Evolutionary conservation across 345 rosid genomes (phyloP).

Genomic region (Cochlearia excelsa): DNA sequence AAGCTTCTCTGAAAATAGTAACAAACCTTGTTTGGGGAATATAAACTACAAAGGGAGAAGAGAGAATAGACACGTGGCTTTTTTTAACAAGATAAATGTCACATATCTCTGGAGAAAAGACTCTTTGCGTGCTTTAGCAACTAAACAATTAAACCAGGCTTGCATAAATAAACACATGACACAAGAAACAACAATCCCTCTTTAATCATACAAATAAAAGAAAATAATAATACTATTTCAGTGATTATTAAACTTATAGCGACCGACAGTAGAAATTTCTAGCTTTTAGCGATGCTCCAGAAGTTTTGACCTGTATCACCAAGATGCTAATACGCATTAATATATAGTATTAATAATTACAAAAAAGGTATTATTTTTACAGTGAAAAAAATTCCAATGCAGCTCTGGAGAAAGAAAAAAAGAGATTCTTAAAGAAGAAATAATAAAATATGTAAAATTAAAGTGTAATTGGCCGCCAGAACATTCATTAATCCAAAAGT

Average conservation of each 20-base stretch:
- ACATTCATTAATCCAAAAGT: slow-evolving; percentile 30
- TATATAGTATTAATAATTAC: neutral
- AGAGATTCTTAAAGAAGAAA: neutral
- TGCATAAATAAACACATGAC: neutral
- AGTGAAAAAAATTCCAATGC: slow-evolving; percentile 12
- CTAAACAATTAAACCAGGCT: slow-evolving; percentile 1
- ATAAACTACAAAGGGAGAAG: slow-evolving; percentile 2
- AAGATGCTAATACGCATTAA: slow-evolving; percentile 5
- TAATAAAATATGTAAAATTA: neutral
- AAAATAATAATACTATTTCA: neutral
- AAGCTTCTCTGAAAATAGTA: slow-evolving; percentile 31
- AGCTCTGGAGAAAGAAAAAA: slow-evolving; percentile 16
- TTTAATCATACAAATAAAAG: neutral
- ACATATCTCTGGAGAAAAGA: slow-evolving; percentile 17
- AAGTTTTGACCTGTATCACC: slow-evolving; percentile 35
- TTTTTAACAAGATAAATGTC: slow-evolving; percentile 14
- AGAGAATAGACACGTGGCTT: slow-evolving; percentile 25
- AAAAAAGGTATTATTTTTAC: neutral
- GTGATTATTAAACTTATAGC: slow-evolving; percentile 23
- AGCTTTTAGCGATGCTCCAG: slow-evolving; percentile 36
- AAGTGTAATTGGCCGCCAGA: slow-evolving; percentile 25
- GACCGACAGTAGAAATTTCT: slow-evolving; percentile 27
- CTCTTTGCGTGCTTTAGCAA: slow-evolving; percentile 24
- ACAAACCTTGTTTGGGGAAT: slow-evolving; percentile 12
- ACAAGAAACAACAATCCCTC: neutral